Percentiles rank a stretch among this genome's conserved stretches.
These are phyloP conservation scores for Tolypocladium paradoxum DNA, from an alignment of 2,329 filamentous ascomycete genomes.

Conservation along the genomic window DNA sequence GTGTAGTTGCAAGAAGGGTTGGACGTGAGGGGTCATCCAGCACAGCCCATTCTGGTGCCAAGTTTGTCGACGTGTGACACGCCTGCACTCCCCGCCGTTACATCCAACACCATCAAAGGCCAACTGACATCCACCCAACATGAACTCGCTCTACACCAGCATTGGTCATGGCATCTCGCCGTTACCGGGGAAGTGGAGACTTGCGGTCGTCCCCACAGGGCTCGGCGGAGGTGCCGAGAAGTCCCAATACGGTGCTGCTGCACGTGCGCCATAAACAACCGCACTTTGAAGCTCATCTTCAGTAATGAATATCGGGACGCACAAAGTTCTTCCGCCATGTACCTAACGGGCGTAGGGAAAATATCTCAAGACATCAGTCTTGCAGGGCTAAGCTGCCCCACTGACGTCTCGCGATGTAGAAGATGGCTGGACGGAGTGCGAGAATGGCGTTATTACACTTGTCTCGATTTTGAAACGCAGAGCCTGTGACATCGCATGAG, in stretches of 20 bases:
- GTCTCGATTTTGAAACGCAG: no score
- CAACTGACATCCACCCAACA: neutral
- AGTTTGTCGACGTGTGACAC: neutral
- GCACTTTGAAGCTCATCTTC: no score
- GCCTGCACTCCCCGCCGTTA: neutral
- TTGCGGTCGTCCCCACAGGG: neutral
- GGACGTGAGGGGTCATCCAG: no score
- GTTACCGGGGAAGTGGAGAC: neutral
- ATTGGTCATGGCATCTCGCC: neutral
- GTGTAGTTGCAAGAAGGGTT: no score
- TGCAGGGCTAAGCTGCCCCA: neutral
- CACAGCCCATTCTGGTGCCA: no score
- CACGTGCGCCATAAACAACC: no score
- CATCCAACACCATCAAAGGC: neutral
- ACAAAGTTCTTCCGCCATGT: neutral
- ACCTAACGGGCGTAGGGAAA: neutral
- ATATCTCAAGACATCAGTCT: neutral
- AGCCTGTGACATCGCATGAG: no score
- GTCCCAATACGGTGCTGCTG: no score
- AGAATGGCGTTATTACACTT: no score
- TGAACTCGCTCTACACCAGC: neutral
- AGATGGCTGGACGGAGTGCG: no score
- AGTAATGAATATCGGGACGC: no score
- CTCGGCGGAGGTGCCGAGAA: no score
- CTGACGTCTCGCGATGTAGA: neutral